Conservation (phyloP, 2,329 filamentous ascomycete species). For the Sordariomycetes sp. region DNA sequence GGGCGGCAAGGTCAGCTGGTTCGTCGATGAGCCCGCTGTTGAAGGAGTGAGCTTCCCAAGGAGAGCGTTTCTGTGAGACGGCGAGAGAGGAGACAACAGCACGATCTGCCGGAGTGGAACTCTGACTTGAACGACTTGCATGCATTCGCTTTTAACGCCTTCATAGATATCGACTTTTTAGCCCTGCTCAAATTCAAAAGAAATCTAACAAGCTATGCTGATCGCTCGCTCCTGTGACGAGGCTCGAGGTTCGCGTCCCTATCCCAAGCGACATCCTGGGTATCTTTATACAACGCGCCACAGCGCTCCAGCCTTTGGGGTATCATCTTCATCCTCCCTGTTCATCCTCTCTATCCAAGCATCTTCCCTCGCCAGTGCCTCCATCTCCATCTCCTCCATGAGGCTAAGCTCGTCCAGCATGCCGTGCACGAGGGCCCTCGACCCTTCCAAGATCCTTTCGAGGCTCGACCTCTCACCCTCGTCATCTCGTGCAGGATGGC, state of each 20-base stretch:
- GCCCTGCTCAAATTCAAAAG: no score
- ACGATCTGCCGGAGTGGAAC: no score
- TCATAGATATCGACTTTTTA: no score
- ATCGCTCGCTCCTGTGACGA: neutral
- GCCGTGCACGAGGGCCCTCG: constrained; percentile 37
- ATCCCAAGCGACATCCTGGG: no score
- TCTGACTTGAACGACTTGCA: neutral
- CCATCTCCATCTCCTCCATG: constrained; percentile 53
- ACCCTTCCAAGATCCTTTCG: constrained; percentile 35
- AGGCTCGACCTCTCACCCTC: constrained; percentile 27
- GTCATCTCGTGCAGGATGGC: constrained; percentile 12
- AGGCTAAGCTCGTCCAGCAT: constrained; percentile 55
- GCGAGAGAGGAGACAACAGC: neutral
- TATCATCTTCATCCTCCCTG: constrained; percentile 25
- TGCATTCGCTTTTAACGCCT: neutral
- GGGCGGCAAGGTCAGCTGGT: constrained; percentile 89
- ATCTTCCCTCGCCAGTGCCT: constrained; percentile 45
- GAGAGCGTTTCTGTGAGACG: constrained; percentile 42
- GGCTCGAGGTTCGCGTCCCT: no score
- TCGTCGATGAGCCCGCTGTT: constrained; percentile 78
- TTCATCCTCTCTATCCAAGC: constrained; percentile 50
- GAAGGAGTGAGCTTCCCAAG: constrained; percentile 78
- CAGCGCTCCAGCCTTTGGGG: constrained; percentile 33
- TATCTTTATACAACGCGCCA: constrained; percentile 29
- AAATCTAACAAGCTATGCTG: neutral